Base-by-base conservation (phyloP, 495 filamentous ascomycete species). In the Hypoxylon lienhwacheense region DNA sequence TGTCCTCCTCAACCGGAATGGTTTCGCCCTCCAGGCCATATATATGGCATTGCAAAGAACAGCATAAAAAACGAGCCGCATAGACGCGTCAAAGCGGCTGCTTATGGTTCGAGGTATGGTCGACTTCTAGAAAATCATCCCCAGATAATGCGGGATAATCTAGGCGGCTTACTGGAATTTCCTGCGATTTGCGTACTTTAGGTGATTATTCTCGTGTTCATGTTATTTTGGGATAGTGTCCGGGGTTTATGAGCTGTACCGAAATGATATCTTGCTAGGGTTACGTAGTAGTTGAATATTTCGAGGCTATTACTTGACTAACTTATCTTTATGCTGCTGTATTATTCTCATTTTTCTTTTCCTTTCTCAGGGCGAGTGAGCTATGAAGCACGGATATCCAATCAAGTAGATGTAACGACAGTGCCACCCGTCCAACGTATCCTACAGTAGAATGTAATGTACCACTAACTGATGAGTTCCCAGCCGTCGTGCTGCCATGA, bases 351-450 rank as follows among this genome's bases (percentile, higher is more conserved):
- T n/a, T 47, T 44, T 46, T 20, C 22, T 40, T 29, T 48, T 47
- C 28, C 19, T 24, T 19, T 33, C 4, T 33, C 4, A n/a, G 33
- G 33, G 28, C 42, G 17, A 32, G n/a, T 53, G 52, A 52, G 47
- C 53, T 41, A 51, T 61, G 49, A 47, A 52, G n/a, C 53, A 55
- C 48, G 29, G 11, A 45, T 28, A 39, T 48, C 46, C 31, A 65
- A 60, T 50, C 44, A 47, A 46, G 37, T 19, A 63, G 50, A 63
- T 65, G 52, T 61, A 69, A 70, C 68, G 59, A 58, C 59, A 58
- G 44, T 37, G 55, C 65, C 53, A 61, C 55, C 54, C 61, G 41
- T 26, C 66, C 61, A 36, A 41, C 32, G 40, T 50, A 54, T 53
- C 47, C 42, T 45, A 47, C 49, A 49, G 39, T 56, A 49, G 29